phyloP scores from a whole-genome alignment of 2,329 filamentous ascomycete genomes.

The Fusarium succisae region DNA sequence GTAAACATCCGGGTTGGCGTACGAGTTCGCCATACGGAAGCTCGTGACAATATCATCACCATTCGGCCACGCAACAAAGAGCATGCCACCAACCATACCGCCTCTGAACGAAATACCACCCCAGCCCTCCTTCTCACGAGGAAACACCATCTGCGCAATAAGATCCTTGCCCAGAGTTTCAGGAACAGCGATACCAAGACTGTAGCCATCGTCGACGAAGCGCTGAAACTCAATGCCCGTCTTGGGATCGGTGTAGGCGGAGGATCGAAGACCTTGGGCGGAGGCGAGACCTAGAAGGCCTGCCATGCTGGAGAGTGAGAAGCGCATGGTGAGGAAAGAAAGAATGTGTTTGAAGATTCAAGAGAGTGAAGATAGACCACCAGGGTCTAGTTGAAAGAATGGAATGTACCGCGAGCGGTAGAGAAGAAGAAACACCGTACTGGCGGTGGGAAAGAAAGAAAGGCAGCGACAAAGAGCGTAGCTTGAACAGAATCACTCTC shows the following conservation, averaged over 20 bases:
- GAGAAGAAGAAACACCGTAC: conserved; percentile 11
- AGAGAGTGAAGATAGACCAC: conserved; percentile 27
- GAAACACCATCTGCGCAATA: conserved; percentile 62
- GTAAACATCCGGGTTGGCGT: conserved; percentile 58
- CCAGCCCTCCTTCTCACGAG: conserved; percentile 54
- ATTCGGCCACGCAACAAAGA: conserved; percentile 61
- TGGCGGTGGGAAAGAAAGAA: conserved; percentile 26
- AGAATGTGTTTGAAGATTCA: not conserved
- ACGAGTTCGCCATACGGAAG: conserved; percentile 49
- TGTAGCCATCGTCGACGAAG: conserved; percentile 51
- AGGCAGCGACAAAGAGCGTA: conserved; percentile 11
- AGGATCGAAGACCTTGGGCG: conserved; percentile 31
- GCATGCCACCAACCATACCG: conserved; percentile 57
- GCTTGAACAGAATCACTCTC: not conserved
- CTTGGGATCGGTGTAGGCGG: conserved; percentile 52
- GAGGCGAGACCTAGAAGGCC: conserved; percentile 37
- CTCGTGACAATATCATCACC: conserved; percentile 50
- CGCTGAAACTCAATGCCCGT: conserved; percentile 58
- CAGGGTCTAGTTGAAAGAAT: conserved; percentile 32
- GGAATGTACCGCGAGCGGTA: conserved; percentile 26
- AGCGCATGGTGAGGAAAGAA: conserved; percentile 31
- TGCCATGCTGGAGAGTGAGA: conserved; percentile 11
- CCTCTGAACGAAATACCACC: conserved; percentile 58
- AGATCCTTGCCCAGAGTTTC: conserved; percentile 60
- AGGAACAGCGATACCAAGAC: conserved; percentile 61